A percentile compares a stretch with the other conserved stretches of the same genome.
These are phyloP conservation scores for Neonectria sp. DNA, from an alignment of 2,329 filamentous ascomycete species.

Conservation along the genomic window DNA sequence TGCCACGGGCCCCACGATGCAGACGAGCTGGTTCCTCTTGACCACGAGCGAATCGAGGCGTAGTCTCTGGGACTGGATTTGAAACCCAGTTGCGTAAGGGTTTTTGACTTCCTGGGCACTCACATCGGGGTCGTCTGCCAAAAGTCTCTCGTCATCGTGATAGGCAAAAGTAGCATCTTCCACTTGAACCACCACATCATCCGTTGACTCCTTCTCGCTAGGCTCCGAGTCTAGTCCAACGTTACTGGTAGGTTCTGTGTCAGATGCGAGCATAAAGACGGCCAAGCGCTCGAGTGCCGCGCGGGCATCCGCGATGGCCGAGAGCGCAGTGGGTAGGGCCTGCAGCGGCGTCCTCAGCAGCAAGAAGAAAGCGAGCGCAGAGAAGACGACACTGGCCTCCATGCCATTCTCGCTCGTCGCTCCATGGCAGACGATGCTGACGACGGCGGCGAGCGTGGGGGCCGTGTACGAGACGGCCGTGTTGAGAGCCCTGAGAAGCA, in stretches of 20 bases:
- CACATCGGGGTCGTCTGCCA: background rate
- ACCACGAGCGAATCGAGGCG: background rate
- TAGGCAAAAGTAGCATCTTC: background rate
- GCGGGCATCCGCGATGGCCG: slow-evolving; percentile 42
- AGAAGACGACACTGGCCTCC: slow-evolving; percentile 21
- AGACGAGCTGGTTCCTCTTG: background rate
- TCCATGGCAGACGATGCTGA: slow-evolving; percentile 35
- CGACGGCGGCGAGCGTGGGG: slow-evolving; percentile 42
- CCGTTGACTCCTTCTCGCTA: background rate
- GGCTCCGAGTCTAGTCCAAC: background rate
- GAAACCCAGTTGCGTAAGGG: background rate
- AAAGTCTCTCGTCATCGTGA: background rate
- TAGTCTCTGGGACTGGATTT: background rate
- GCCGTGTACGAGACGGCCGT: slow-evolving; percentile 45
- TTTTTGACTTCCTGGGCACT: background rate
- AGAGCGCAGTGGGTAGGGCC: slow-evolving; percentile 39
- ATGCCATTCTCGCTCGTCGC: background rate
- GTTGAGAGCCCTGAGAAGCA: slow-evolving; percentile 45
- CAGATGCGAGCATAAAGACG: slow-evolving; percentile 37
- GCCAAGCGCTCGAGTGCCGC: slow-evolving; percentile 43
- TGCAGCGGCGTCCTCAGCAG: slow-evolving; percentile 42
- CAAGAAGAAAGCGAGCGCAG: slow-evolving; percentile 44
- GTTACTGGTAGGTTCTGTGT: background rate
- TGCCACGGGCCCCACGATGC: background rate
- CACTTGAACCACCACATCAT: background rate